Evolutionary conservation across 176 grass and related monocot genomes (phyloP), one percentile per base, ranked within the genome.

Genomic region (Triticum turgidum): DNA sequence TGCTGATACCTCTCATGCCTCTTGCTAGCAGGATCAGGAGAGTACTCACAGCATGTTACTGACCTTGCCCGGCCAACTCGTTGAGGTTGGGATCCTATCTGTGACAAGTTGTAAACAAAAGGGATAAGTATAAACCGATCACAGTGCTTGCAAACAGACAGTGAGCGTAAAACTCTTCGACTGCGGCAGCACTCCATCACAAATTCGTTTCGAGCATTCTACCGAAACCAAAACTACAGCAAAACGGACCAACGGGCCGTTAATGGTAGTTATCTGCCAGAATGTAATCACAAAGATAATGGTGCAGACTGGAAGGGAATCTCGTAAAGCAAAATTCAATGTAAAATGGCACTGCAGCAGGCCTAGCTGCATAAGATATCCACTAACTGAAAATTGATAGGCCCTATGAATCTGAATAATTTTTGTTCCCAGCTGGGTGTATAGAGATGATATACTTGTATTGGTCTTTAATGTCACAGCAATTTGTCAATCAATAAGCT

Each of bases 11-110:
- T 81, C 27, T 69, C 81, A 39, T 77, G 62, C 39, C 82, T 84
- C 37, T 63, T 69, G 34, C 61, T 85, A 76, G 37, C 7, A 81
- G 76, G 58, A 81, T 10, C 81, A 44, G 76, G 81, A 81, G 70
- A 76, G 22, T 77, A 80, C 62, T 88, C 81, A 10, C 89, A 88
- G 11, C 69, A 77, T 77, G 62, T 77, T 79, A 6, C 84, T 88
- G 49, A 63, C 1, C 9, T 24, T 62, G 64, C 20, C 17, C 77
- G 73, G 13, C 30, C n/a, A 85, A 85, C 9, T 8, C 12, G 38
- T 22, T 37, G 81, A 33, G 61, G 12, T 42, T 45, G 82, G 17
- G 49, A 81, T 70, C 61, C 38, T 69, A 64, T 38, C 85, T 91
- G 77, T 2, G 32, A 70, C 10, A 84, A 49, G 27, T 69, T 71